Conservation (phyloP, 192 early-diverging fungal species). For the Podila clonocystis region DNA sequence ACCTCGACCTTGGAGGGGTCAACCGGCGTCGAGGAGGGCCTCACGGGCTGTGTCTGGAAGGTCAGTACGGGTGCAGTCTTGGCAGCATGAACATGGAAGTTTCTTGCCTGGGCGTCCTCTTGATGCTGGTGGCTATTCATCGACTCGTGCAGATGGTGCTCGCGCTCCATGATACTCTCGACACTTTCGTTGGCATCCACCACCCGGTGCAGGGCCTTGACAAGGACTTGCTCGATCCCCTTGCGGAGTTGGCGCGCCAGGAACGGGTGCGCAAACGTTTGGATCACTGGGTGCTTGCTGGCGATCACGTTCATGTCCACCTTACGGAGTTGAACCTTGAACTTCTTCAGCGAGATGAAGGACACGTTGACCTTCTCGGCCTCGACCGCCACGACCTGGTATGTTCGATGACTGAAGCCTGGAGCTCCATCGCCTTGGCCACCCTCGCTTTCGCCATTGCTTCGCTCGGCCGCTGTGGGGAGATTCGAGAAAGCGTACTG, state of each 20-base stretch:
- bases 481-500: too few relatives aligned
- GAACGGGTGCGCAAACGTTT: slow-evolving; percentile 1
- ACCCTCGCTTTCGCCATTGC: neutral
- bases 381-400: neutral
- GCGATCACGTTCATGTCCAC: slow-evolving; percentile 10
- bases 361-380: neutral
- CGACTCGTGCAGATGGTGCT: too few relatives aligned
- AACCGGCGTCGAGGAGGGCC: too few relatives aligned
- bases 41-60: too few relatives aligned
- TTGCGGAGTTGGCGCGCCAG: slow-evolving; percentile 15
- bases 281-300: slow-evolving; percentile 24
- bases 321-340: slow-evolving; percentile 8
- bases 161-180: slow-evolving; percentile 11
- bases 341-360: slow-evolving; percentile 20
- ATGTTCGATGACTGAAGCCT: neutral
- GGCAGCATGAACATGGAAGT: too few relatives aligned
- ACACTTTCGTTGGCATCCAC: slow-evolving; percentile 13
- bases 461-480: too few relatives aligned
- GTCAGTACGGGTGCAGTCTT: too few relatives aligned
- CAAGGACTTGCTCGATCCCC: slow-evolving; percentile 16
- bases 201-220: slow-evolving; percentile 3
- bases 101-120: too few relatives aligned
- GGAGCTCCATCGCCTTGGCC: neutral
- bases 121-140: too few relatives aligned
- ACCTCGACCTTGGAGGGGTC: too few relatives aligned